Percentiles rank a stretch among this genome's conserved stretches.
Conservation (phyloP, 495 filamentous ascomycete species). For the Penicillium cosmopolitanum region DNA sequence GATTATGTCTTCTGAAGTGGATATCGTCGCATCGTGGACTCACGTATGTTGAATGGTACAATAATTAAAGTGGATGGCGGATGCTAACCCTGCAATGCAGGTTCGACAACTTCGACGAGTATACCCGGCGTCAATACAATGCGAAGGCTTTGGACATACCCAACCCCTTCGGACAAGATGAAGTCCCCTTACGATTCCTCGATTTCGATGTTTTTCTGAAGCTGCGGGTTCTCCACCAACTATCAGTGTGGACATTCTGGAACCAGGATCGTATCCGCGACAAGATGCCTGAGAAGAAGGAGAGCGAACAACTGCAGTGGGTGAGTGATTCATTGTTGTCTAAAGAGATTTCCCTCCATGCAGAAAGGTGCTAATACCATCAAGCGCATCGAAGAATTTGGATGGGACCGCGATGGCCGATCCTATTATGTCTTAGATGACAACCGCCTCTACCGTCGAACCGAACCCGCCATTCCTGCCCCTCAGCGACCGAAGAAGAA, state of each 20-base stretch:
- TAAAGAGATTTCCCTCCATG: neutral
- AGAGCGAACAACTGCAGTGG: conserved; percentile 82
- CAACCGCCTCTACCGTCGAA: conserved; percentile 85
- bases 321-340: conserved; percentile 50
- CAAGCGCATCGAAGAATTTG: conserved; percentile 91
- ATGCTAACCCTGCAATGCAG: conserved; percentile 45
- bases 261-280: conserved; percentile 85
- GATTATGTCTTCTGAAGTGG: conserved; percentile 87
- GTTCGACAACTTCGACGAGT: conserved; percentile 89
- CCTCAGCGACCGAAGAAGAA: conserved; percentile 68
- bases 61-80: neutral
- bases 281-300: conserved; percentile 80
- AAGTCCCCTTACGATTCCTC: conserved; percentile 69
- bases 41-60: conserved; percentile 66
- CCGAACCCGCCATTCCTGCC: conserved; percentile 65
- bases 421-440: conserved; percentile 92
- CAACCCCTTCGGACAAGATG: conserved; percentile 87
- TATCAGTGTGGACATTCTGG: conserved; percentile 88
- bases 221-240: conserved; percentile 85
- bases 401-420: conserved; percentile 83
- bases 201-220: conserved; percentile 86
- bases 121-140: conserved; percentile 86
- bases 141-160: conserved; percentile 72
- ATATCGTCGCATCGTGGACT: conserved; percentile 92
- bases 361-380: conserved; percentile 21